phyloP scores from a whole-genome alignment of 768 basidiomycete species.

The Tulasnella sp. region DNA sequence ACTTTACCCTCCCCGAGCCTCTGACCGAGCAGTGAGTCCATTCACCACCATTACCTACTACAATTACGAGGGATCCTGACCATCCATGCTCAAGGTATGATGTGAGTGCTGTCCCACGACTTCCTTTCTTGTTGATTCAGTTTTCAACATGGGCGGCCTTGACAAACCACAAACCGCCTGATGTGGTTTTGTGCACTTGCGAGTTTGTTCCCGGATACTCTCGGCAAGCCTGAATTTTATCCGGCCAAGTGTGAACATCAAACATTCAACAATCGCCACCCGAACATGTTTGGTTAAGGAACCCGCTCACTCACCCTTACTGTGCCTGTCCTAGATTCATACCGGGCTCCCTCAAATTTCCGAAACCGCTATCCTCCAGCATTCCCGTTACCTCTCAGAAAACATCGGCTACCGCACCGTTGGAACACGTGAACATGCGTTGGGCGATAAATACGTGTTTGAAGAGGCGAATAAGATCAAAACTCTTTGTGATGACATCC shows the following conservation, averaged over 20 bases:
- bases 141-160: too few species aligned
- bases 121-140: too few species aligned
- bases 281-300: background rate
- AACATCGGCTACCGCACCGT: slow-evolving; percentile 85
- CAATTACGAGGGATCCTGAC: background rate
- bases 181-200: too few species aligned
- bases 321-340: slow-evolving; percentile 1
- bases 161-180: too few species aligned
- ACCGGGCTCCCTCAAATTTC: slow-evolving; percentile 17
- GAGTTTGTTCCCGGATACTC: too few species aligned
- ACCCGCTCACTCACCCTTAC: background rate
- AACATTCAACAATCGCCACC: background rate
- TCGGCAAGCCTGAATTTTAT: too few species aligned
- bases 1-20: slow-evolving; percentile 7
- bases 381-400: slow-evolving; percentile 47
- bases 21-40: slow-evolving; percentile 4
- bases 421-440: slow-evolving; percentile 78
- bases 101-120: too few species aligned
- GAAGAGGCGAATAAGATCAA: slow-evolving; percentile 51
- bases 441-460: slow-evolving; percentile 75
- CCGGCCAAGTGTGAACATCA: too few species aligned
- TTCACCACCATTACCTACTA: background rate
- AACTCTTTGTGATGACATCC: slow-evolving; percentile 47
- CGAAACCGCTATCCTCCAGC: slow-evolving; percentile 13
- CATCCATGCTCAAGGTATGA: background rate